Base-by-base conservation (phyloP, 495 filamentous ascomycete genomes). In the Podospora appendiculata region DNA sequence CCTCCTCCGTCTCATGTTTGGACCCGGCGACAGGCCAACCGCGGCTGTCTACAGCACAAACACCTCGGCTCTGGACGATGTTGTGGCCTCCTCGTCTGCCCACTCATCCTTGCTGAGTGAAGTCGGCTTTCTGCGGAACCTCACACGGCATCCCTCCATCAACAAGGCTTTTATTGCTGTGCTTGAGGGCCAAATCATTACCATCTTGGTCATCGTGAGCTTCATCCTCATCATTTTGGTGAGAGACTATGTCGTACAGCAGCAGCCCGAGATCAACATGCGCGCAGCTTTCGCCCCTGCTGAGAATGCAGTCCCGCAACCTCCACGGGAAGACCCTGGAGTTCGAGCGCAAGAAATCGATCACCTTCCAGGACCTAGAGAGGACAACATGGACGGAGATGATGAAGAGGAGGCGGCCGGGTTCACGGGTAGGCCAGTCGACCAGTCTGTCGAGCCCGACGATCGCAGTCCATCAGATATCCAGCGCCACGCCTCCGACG, bases 151-250 rank as follows among this genome's bases (percentile, higher is more conserved):
- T 46, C 71, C 85, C 8, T 75, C 80, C 13, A 61, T 95, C 56
- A 97, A 98, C 63, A 81, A 82, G 40, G 77, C 86, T 48, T 71
- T 96, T 40, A 86, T 97, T 47, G 83, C 91, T 52, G 83, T 88
- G 1, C 67, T 96, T 6, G 93, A 99, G 72, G 93, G 93, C 36
- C 90, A 93, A 59, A 77, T 97, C 39, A 94, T 99, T 54, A 96
- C 92, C 8, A 67, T 95, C 1, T 72, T 92, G 12, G 88, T 97
- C 34, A 91, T 99, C 7, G 75, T 91, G 47, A 87, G 84, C 44
- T 97, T 97, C 65, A 95, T 99, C 47, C 70, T 99, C 34, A 83
- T 99, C 40, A 96, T 99, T 57, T 70, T 99, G 14, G 96, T 99
- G 47, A 77, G 93, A 14, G 93, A 99, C 69, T 99, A 95, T 82